Percentiles rank a stretch among this genome's conserved stretches.
phyloP scores from a whole-genome alignment of 2,329 filamentous ascomycete species.

The Fusarium kyushuense region DNA sequence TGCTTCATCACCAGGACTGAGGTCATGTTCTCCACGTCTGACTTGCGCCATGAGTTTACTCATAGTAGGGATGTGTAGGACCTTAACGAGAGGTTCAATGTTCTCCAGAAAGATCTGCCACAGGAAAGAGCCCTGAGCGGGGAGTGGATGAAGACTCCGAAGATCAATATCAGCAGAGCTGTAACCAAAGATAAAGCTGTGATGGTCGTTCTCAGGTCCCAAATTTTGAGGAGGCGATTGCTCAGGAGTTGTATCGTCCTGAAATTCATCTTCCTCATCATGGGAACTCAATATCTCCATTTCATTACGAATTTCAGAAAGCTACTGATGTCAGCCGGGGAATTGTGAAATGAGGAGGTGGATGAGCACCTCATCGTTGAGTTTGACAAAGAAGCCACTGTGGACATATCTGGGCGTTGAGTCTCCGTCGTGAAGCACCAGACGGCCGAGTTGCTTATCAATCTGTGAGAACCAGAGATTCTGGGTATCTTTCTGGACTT shows the following conservation, averaged over 20 bases:
- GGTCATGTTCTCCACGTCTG: constrained; percentile 29
- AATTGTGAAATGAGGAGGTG: too few species aligned
- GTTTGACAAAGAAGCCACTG: constrained; percentile 79
- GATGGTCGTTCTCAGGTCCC: constrained; percentile 16
- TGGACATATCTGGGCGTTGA: constrained; percentile 78
- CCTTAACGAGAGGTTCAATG: constrained; percentile 37
- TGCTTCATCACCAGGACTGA: constrained; percentile 33
- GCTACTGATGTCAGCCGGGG: constrained; percentile 15
- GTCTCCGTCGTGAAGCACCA: constrained; percentile 77
- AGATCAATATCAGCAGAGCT: constrained; percentile 31
- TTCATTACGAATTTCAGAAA: constrained; percentile 35
- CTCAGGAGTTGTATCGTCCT: constrained; percentile 36
- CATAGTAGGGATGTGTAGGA: constrained; percentile 40
- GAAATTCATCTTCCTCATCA: constrained; percentile 17
- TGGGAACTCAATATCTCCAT: constrained; percentile 35
- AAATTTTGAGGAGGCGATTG: constrained; percentile 32
- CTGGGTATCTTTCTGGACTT: constrained; percentile 39
- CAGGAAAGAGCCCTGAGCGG: constrained; percentile 25
- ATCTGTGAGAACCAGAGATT: constrained; percentile 59
- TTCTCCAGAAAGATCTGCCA: constrained; percentile 42
- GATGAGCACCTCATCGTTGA: constrained; percentile 74
- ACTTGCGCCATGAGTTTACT: constrained; percentile 33
- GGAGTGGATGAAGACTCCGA: constrained; percentile 32
- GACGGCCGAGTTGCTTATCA: constrained; percentile 59
- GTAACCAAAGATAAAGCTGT: constrained; percentile 40